Percentiles rank a stretch among this genome's conserved stretches.
Conservation (phyloP, 2,329 filamentous ascomycete species). For the Dryadomyces quercivorus region DNA sequence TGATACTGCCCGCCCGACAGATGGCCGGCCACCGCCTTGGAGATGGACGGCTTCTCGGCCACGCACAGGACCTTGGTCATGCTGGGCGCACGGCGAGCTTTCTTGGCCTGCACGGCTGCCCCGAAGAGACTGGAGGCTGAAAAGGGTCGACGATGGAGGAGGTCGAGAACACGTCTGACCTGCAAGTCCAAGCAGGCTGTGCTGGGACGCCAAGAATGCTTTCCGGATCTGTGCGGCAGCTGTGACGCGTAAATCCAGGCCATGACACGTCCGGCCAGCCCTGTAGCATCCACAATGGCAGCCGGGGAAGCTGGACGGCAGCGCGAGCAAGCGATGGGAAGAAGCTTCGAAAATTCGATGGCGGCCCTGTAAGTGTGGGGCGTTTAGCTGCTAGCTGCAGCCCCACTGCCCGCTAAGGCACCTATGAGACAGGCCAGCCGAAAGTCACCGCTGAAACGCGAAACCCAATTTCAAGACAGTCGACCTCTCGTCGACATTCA, state of each 20-base stretch:
- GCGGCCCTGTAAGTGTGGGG: too few species aligned
- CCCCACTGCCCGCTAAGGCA: too few species aligned
- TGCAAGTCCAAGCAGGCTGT: background rate
- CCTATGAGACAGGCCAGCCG: too few species aligned
- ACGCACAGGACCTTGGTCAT: constrained; percentile 45
- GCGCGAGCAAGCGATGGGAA: too few species aligned
- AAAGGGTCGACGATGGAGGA: too few species aligned
- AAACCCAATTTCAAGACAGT: too few species aligned
- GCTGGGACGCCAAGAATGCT: background rate
- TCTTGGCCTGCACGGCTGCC: background rate
- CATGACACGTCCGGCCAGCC: background rate
- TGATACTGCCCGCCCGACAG: constrained; percentile 64
- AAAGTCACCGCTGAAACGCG: too few species aligned
- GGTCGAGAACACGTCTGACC: background rate
- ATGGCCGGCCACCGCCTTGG: constrained; percentile 85
- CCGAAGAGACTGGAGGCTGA: background rate
- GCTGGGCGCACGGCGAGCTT: constrained; percentile 6
- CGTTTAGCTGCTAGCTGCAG: too few species aligned
- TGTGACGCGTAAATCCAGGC: constrained; percentile 4
- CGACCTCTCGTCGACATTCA: too few species aligned
- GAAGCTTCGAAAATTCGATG: too few species aligned
- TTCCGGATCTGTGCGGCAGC: background rate
- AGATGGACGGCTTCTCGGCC: constrained; percentile 74
- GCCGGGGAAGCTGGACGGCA: too few species aligned
- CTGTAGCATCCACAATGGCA: background rate